Base-by-base conservation (phyloP, 2,329 filamentous ascomycete genomes). In the Ophiocordyceps camponoti-floridani region DNA sequence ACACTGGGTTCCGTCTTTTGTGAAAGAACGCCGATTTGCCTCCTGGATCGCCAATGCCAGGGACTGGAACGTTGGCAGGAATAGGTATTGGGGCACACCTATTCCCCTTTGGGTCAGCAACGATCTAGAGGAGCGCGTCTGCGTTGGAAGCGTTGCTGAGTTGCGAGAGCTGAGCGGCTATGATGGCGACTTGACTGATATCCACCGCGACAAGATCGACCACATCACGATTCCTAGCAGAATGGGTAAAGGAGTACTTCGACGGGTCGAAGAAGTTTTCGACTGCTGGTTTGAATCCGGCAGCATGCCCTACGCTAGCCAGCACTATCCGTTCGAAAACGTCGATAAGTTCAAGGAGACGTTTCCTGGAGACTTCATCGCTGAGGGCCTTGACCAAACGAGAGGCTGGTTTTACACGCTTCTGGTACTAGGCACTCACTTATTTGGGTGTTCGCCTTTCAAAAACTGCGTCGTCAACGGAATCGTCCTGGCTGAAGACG, bases 271-370 rank as follows among this genome's bases (percentile, higher is more conserved):
- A 44, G 87, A 94, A 59, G 85, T 95, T 4, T 94, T 95, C 54
- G 88, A 95, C 64, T 95, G 88, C 59, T 95, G 88, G 87, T 94
- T 94, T 50, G 88, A 95, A 62, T 94, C 87, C 40, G 88, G 88
- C 48, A 88, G 83, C 58, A 95, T 95, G 88, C 88, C 88, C 2
- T 95, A 94, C 58, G 84, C 85, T 40, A 87, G 82, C 51, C 77
- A 83, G 49, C 88, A 95, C 60, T 95, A 93, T 58, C 88, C 88
- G 7, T 95, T 95, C 57, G 83, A 89, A 63, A 91, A 91, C 56
- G 75, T 79, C 52, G 84, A 88, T 10, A 73, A 79, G 47, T 89
- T 94, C 50, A 72, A 87, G 53, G 73, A 79, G 50, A 79, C 76
- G 2, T 94, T 93, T 66, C 88, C 88, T 0, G 88, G 84, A 53